Evolutionary conservation across 2,329 filamentous ascomycete species (phyloP).

Genomic region (Aspergillus novofumigatus): DNA sequence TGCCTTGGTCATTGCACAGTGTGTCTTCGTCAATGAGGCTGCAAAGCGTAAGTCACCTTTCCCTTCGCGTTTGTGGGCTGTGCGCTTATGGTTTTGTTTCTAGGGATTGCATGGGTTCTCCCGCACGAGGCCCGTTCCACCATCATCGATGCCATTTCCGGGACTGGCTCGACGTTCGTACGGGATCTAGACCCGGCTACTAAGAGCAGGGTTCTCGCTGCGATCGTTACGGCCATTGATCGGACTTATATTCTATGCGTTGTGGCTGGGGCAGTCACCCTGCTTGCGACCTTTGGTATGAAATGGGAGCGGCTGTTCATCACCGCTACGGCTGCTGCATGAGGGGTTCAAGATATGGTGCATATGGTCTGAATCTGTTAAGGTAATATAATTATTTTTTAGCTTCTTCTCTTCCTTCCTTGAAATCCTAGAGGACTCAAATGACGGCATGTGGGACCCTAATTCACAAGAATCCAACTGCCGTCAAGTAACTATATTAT

Average conservation of each 20-base stretch:
- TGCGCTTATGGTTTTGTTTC: not conserved
- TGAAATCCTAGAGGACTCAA: too few species aligned
- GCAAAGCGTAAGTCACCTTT: constrained; percentile 1
- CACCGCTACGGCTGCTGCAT: not conserved
- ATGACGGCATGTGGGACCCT: too few species aligned
- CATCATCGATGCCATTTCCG: not conserved
- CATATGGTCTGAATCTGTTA: too few species aligned
- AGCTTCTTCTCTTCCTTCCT: too few species aligned
- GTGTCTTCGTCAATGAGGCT: constrained; percentile 13
- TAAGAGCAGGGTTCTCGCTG: not conserved
- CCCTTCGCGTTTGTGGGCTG: not conserved
- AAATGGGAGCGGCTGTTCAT: constrained; percentile 7
- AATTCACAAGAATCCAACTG: too few species aligned
- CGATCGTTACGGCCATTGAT: constrained; percentile 2
- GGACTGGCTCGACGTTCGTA: not conserved
- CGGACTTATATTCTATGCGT: constrained; percentile 7
- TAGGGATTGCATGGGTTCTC: constrained; percentile 2
- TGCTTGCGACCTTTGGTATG: constrained; percentile 1
- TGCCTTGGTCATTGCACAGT: constrained; percentile 14
- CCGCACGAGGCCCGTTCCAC: not conserved
- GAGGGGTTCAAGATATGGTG: not conserved
- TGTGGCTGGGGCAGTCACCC: constrained; percentile 1
- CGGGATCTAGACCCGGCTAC: not conserved
- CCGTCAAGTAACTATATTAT: too few species aligned
- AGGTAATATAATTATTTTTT: too few species aligned